These are phyloP conservation scores for Lentinula raphanica DNA, from an alignment of 768 basidiomycete species.

Conservation along the genomic window DNA sequence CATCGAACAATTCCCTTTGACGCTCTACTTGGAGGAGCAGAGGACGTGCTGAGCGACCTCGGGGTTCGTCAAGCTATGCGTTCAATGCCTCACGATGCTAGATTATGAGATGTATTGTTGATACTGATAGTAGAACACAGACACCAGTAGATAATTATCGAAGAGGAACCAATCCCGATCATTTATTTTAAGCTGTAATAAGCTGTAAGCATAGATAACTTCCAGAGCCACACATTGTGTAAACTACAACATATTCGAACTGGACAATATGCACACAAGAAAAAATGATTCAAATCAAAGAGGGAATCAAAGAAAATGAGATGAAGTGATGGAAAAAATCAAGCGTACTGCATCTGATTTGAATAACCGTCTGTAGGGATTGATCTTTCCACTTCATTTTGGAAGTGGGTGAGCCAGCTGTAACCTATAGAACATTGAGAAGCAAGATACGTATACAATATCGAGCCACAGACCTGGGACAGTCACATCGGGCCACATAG, in stretches of 20 bases:
- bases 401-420: constrained; percentile 36
- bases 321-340: not conserved
- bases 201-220: not conserved
- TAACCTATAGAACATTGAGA: constrained; percentile 21
- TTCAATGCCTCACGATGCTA: constrained; percentile 65
- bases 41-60: constrained; percentile 76
- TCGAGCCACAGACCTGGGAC: constrained; percentile 42
- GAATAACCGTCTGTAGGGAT: not conserved
- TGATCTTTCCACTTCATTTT: constrained; percentile 32
- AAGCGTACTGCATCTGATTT: constrained; percentile 2
- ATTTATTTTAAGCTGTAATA: not conserved
- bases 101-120: constrained; percentile 35
- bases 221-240: not conserved
- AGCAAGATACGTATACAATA: not conserved
- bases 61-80: constrained; percentile 80
- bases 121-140: too few species aligned
- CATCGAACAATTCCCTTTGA: constrained; percentile 66
- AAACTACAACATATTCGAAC: not conserved
- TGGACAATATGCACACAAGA: not conserved
- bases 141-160: not conserved
- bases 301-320: not conserved
- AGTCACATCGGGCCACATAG: constrained; percentile 49
- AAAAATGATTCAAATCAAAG: too few species aligned
- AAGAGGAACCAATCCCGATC: too few species aligned
- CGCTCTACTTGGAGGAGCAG: constrained; percentile 74